Conservation (phyloP, 805 yeast species). For the Suhomyces kilbournensis region DNA sequence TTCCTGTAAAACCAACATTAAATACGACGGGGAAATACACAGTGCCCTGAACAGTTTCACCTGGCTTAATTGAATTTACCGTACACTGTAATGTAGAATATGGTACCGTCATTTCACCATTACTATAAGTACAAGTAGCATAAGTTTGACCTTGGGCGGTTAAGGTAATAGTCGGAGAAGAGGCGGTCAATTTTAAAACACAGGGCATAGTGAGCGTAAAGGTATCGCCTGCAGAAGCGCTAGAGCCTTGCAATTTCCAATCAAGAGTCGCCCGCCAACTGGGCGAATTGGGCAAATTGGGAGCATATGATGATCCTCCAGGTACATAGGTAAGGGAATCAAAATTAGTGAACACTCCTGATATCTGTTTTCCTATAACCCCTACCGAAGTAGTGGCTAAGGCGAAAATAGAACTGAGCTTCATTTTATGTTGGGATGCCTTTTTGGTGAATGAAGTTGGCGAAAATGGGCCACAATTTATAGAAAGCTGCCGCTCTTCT, state of each 20-base stretch:
- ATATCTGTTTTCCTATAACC: constrained; percentile 7
- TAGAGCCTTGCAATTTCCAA: constrained; percentile 9
- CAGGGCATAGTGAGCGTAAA: constrained; percentile 14
- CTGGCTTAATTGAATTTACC: constrained; percentile 1
- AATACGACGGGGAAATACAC: constrained; percentile 21
- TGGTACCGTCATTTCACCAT: constrained; percentile 8
- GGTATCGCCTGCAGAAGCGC: constrained; percentile 15
- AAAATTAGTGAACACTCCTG: constrained; percentile 13
- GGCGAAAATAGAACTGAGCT: not conserved
- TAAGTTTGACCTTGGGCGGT: constrained; percentile 8
- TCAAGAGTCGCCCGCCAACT: constrained; percentile 12
- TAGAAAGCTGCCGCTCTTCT: not conserved
- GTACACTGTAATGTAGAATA: constrained; percentile 10
- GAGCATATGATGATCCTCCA: not conserved
- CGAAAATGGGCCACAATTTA: not conserved
- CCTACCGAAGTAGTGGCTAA: constrained; percentile 1
- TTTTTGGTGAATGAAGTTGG: not conserved
- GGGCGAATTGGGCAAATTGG: constrained; percentile 6
- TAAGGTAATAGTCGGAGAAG: constrained; percentile 6
- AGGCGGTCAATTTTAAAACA: constrained; percentile 14
- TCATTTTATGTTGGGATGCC: not conserved
- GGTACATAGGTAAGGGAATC: constrained; percentile 6
- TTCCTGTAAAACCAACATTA: constrained; percentile 10
- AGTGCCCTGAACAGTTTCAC: constrained; percentile 6
- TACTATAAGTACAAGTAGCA: constrained; percentile 21